phyloP scores from a whole-genome alignment of 1,139 yeast genomes.

The Fermentozyma sake region DNA sequence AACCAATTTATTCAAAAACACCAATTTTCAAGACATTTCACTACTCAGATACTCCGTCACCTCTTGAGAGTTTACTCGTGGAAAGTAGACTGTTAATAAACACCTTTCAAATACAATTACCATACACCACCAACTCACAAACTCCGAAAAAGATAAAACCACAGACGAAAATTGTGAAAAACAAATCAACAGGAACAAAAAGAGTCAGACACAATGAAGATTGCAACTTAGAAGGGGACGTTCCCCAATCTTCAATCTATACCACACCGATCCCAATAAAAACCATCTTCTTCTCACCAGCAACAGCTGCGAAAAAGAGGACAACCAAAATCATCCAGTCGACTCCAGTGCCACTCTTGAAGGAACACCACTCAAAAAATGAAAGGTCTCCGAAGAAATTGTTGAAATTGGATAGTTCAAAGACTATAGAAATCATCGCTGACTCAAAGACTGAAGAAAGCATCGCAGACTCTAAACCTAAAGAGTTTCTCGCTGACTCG shows the following conservation, averaged over 20 bases:
- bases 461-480: constrained; percentile 8
- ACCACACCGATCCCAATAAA: constrained; percentile 30
- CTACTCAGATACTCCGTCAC: constrained; percentile 8
- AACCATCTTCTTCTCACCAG: constrained; percentile 30
- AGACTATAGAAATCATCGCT: constrained; percentile 18
- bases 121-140: constrained; percentile 8
- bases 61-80: constrained; percentile 25
- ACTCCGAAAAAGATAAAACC: no score
- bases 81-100: constrained; percentile 13
- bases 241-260: constrained; percentile 15
- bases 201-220: constrained; percentile 4
- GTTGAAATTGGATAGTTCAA: no score
- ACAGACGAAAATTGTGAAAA: constrained; percentile 13
- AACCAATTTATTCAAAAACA: constrained; percentile 7
- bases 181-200: constrained; percentile 7
- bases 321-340: constrained; percentile 12
- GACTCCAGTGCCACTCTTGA: constrained; percentile 23
- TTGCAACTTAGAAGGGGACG: no score
- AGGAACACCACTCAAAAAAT: constrained; percentile 11
- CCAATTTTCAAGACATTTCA: constrained; percentile 13
- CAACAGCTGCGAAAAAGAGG: constrained; percentile 19
- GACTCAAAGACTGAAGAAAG: constrained; percentile 18
- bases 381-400: constrained; percentile 12
- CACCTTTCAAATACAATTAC: constrained; percentile 16
- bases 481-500: constrained; percentile 5